phyloP scores from a whole-genome alignment of 805 yeast genomes.

The Debaryomyces prosopidis region DNA sequence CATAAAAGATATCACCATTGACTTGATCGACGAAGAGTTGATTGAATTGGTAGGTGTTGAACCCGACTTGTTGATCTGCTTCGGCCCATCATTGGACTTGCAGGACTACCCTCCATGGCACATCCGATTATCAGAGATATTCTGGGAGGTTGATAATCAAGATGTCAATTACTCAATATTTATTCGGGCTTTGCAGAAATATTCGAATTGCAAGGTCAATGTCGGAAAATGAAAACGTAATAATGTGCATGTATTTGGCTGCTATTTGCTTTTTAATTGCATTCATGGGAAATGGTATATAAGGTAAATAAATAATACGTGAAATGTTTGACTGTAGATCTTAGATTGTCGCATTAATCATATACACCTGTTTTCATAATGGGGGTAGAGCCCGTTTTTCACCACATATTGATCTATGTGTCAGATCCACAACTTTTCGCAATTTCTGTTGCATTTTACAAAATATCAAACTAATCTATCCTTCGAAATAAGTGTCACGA shows the following conservation, averaged over 20 bases:
- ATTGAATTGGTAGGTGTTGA: conserved; percentile 81
- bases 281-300: neutral
- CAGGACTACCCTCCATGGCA: conserved; percentile 99
- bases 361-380: too few relatives aligned
- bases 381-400: too few relatives aligned
- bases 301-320: conserved; percentile 1
- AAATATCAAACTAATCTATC: too few relatives aligned
- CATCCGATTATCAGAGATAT: conserved; percentile 83
- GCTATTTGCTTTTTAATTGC: conserved; percentile 4
- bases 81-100: conserved; percentile 83
- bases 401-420: neutral
- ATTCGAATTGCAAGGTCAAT: conserved; percentile 79
- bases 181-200: conserved; percentile 72
- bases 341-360: too few relatives aligned
- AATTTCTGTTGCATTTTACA: neutral
- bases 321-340: too few relatives aligned
- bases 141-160: conserved; percentile 85
- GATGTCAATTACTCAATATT: conserved; percentile 82
- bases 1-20: conserved; percentile 68
- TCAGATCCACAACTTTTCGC: neutral
- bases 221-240: conserved; percentile 64
- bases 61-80: conserved; percentile 83
- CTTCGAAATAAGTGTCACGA: too few relatives aligned
- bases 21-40: conserved; percentile 72
- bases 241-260: neutral